Percentiles rank a stretch among this genome's conserved stretches.
These are phyloP conservation scores for Capsicum rhomboideum DNA, from an alignment of 257 asterid species.

Conservation along the genomic window DNA sequence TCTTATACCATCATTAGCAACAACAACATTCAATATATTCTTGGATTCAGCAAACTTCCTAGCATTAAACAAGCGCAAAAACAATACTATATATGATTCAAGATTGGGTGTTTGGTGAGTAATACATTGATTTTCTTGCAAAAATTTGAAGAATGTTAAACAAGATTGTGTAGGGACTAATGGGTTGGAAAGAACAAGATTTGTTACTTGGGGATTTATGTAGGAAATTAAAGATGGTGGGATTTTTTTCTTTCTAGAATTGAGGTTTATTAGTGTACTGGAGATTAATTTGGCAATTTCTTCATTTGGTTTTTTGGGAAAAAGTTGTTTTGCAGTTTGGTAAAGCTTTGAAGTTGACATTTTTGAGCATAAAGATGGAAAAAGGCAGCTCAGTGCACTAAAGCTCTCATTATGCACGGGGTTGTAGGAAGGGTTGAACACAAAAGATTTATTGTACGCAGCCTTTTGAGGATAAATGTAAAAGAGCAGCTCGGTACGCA, in stretches of 20 bases:
- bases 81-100: slow-evolving; percentile 38
- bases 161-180: slow-evolving; percentile 38
- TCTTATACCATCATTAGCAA: slow-evolving; percentile 27
- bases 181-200: slow-evolving; percentile 61
- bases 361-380: background rate
- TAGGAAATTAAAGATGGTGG: slow-evolving; percentile 32
- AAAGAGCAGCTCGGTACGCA: no score
- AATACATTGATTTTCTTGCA: slow-evolving; percentile 21
- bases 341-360: slow-evolving; percentile 42
- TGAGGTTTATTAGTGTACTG: slow-evolving; percentile 30
- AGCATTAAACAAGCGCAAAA: slow-evolving; percentile 48
- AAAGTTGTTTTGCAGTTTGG: slow-evolving; percentile 35
- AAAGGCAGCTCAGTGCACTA: no score
- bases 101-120: slow-evolving; percentile 34
- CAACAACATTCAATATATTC: slow-evolving; percentile 40
- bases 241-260: slow-evolving; percentile 10
- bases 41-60: slow-evolving; percentile 55
- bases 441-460: no score
- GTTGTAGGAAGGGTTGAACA: no score
- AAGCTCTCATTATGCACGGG: no score
- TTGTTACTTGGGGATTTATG: slow-evolving; percentile 34
- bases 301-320: slow-evolving; percentile 30
- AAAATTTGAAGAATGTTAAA: slow-evolving; percentile 52
- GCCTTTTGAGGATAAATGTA: no score
- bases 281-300: slow-evolving; percentile 46